These are phyloP conservation scores for Leucocoprinus birnbaumii DNA, from an alignment of 768 basidiomycete genomes.

Conservation along the genomic window DNA sequence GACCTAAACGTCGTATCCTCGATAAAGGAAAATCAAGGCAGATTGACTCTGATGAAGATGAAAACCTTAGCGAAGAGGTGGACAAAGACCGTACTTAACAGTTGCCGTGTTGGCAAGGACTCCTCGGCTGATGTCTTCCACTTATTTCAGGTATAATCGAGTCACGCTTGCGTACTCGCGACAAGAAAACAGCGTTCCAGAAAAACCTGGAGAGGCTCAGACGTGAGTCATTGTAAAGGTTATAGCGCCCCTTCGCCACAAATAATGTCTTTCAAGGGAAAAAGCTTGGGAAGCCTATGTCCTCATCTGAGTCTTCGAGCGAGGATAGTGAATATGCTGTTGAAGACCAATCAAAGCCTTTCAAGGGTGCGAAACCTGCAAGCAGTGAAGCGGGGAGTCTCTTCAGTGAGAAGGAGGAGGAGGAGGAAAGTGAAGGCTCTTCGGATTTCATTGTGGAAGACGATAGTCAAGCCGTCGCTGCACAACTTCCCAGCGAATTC, in stretches of 20 bases:
- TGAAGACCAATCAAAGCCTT: conserved; percentile 31
- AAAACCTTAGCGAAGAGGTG: conserved; percentile 27
- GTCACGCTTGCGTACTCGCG: conserved; percentile 57
- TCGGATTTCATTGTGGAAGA: conserved; percentile 66
- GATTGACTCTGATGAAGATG: conserved; percentile 25
- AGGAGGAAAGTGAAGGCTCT: conserved; percentile 35
- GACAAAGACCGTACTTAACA: conserved; percentile 12
- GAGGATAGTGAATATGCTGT: conserved; percentile 37
- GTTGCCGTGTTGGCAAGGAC: background rate
- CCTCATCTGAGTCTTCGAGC: conserved; percentile 8
- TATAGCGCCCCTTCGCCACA: background rate
- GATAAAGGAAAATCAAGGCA: background rate
- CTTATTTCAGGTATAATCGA: conserved; percentile 56
- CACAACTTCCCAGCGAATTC: conserved; percentile 69
- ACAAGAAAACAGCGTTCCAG: conserved; percentile 59
- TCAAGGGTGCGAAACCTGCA: conserved; percentile 45
- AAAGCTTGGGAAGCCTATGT: conserved; percentile 15
- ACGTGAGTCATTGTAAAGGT: conserved; percentile 37
- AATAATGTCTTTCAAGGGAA: conserved; percentile 16
- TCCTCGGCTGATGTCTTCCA: background rate
- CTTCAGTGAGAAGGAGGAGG: conserved; percentile 35
- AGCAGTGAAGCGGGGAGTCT: conserved; percentile 29
- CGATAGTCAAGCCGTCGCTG: conserved; percentile 37
- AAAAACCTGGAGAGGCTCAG: conserved; percentile 64
- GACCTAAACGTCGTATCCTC: background rate